These are phyloP conservation scores for Fomitopsis palustris DNA, from an alignment of 1,284 basidiomycete genomes.

Conservation along the genomic window DNA sequence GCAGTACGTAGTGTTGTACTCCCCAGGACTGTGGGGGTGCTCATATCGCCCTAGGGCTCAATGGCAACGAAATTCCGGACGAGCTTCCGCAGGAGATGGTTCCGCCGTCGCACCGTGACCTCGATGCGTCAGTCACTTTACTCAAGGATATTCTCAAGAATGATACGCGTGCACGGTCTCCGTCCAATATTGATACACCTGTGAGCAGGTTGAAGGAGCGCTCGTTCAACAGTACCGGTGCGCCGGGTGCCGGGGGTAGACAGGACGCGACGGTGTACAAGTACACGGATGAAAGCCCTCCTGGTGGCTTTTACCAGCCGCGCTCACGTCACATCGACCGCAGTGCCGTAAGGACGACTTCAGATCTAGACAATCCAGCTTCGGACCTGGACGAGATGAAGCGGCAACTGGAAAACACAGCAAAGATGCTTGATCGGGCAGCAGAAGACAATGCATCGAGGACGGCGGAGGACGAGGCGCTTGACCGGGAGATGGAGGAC, in stretches of 20 bases:
- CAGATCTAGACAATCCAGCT: slow-evolving; percentile 67
- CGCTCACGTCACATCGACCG: slow-evolving; percentile 87
- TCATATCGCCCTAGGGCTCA: slow-evolving; percentile 59
- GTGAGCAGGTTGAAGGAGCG: slow-evolving; percentile 65
- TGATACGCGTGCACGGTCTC: slow-evolving; percentile 67
- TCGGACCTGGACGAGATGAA: slow-evolving; percentile 87
- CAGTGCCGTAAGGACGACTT: slow-evolving; percentile 73
- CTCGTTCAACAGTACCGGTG: slow-evolving; percentile 60
- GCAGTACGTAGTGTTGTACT: slow-evolving; percentile 56
- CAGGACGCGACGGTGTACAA: slow-evolving; percentile 95
- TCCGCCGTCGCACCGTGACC: slow-evolving; percentile 89
- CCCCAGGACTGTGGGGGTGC: not conserved
- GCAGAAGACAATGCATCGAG: slow-evolving; percentile 57
- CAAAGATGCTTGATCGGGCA: slow-evolving; percentile 77
- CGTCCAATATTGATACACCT: slow-evolving; percentile 45
- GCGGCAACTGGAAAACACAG: slow-evolving; percentile 79
- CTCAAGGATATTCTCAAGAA: slow-evolving; percentile 89
- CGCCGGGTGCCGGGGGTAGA: slow-evolving; percentile 54
- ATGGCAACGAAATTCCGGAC: slow-evolving; percentile 90
- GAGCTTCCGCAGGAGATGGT: slow-evolving; percentile 86
- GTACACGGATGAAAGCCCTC: slow-evolving; percentile 65
- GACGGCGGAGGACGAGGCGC: slow-evolving; percentile 80
- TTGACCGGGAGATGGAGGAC: slow-evolving; percentile 90
- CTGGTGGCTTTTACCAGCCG: slow-evolving; percentile 78
- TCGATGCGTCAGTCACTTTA: slow-evolving; percentile 90